Base-by-base conservation (phyloP, 139 green algal genomes). In the Picochlorum sp. region DNA sequence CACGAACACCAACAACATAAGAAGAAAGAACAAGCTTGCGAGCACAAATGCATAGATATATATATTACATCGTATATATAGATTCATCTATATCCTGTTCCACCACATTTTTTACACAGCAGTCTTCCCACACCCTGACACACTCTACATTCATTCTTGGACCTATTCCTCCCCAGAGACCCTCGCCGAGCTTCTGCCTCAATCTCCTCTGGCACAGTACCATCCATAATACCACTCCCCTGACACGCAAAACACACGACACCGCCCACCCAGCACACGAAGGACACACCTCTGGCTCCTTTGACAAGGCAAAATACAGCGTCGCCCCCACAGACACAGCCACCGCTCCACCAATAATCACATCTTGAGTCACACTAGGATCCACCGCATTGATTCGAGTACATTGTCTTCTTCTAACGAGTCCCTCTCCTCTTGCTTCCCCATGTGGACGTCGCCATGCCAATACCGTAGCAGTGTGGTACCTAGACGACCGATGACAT, bases 271-370 rank as follows among this genome's bases (percentile, higher is more conserved):
- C 75, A 32, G 51, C 28, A n/a, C 71, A 81, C 0, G 66, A 41
- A 23, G 54, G 51, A 57, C 77, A 81, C 6, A 68, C 57, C 13
- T 79, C 69, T 1, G 67, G 66, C 23, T 86, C 80, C 44, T 72
- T 70, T 57, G 71, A 73, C 2, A 83, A 37, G 6, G 73, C 77
- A 28, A 38, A 62, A 24, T 63, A 68, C 1, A 86, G 54, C 6
- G 79, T 74, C 6, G 68, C 67, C 11, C 70, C 49, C 4, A 78
- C 71, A 18, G 77, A 68, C 14, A 45, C 70, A 4, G 68, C 55
- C 2, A 86, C 68, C 37, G 71, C 67, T 4, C 79, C 61, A 6
- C 79, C 79, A 3, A 86, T 72, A 13, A 86, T 72, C 24, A 85
- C 47, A 32, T 84, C 77, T 67, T 85, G 76, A 13, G 34, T 41